Evolutionary conservation across 225 moss, liverwort and hornwort species (phyloP), one percentile per base, ranked within the genome.

Genomic region (Marchantia polymorpha): DNA sequence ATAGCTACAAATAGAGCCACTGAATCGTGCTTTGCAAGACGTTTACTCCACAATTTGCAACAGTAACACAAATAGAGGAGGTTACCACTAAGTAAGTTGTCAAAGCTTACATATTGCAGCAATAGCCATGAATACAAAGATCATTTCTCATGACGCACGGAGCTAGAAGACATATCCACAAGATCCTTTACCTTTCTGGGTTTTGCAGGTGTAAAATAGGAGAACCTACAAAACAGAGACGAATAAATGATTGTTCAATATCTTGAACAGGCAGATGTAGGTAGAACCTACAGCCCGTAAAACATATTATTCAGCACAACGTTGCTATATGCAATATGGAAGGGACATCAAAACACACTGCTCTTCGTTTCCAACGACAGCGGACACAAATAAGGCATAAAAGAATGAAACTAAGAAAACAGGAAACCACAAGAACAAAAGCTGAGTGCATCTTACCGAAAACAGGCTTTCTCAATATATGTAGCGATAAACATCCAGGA

Each of bases 401-500:
- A 39, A 39, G 5, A 39, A 46, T 64, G 3, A 49, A 20, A 20
- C 23, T 60, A 49, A 13, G 1, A 67, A 12, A 12, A 22, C 1
- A 39, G 39, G 39, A 39, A 39, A 11, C 52, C 31, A 73, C 0
- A 26, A 52, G 8, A 31, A 15, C 61, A 63, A 56, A 56, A 12
- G 25, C 20, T 13, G 47, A 50, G 49, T 50, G 50, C 55, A 54
- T 58, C 77, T 79, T 88, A 94, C 92, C 94, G 76, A 90, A 91
- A 74, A 85, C 46, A 8, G 84, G 83, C 17, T 63, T 78, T 53
- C 74, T 78, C 46, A 96, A 55, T 48, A 90, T 72, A 70, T 96
- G 94, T 58, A 96, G 79, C 39, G 96, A 96, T 47, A 94, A 83
- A 85, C 96, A 96, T 25, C 96, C 94, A 79, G 93, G 96, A 74